Evolutionary conservation across 139 green algal genomes (phyloP).

Genomic region (Closterium sp.): DNA sequence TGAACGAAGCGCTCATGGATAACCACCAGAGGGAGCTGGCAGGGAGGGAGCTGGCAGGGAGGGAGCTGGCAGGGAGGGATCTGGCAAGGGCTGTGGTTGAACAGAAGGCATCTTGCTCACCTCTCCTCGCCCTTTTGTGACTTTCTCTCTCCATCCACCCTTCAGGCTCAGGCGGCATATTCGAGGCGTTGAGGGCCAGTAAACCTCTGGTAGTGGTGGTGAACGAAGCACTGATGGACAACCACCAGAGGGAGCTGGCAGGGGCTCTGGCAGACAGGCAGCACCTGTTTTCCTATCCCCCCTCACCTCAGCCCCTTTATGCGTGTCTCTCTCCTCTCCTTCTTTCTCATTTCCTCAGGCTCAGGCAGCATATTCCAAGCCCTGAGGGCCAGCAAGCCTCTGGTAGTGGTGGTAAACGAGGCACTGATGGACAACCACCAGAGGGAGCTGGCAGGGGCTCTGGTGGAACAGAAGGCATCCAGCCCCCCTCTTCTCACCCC

Average conservation of each 20-base stretch:
- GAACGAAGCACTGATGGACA: constrained; percentile 59
- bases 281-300: neutral
- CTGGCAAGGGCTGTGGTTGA: neutral
- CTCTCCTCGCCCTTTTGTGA: neutral
- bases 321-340: neutral
- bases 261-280: constrained; percentile 1
- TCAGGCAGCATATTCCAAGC: constrained; percentile 57
- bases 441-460: constrained; percentile 35
- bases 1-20: constrained; percentile 57
- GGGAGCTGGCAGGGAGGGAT: too few relatives aligned
- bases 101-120: too few relatives aligned
- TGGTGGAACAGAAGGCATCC: too few relatives aligned
- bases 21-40: constrained; percentile 56
- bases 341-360: constrained; percentile 14
- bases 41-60: neutral
- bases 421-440: constrained; percentile 59
- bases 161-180: constrained; percentile 51
- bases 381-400: constrained; percentile 10
- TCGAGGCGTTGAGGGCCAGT: constrained; percentile 41
- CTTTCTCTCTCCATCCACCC: neutral
- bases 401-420: constrained; percentile 60
- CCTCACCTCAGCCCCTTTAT: neutral
- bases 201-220: constrained; percentile 53
- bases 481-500: neutral
- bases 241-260: constrained; percentile 54